Evolutionary conservation across 164 flowering plant species (phyloP).

Genomic region (Protea cynaroides): DNA sequence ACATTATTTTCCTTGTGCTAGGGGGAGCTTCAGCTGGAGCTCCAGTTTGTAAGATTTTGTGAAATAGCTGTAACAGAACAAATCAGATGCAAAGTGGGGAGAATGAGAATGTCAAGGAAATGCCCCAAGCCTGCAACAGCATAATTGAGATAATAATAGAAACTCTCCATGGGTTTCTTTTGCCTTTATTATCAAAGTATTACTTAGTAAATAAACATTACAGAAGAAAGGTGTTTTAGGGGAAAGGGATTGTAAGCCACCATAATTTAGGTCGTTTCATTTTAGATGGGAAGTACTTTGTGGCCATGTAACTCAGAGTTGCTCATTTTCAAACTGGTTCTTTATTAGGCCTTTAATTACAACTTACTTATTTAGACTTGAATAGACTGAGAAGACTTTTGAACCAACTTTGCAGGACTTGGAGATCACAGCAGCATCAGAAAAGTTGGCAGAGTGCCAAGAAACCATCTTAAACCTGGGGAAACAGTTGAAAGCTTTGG

Average conservation of each 20-base stretch:
- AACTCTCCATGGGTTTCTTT: neutral
- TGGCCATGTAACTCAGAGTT: no score
- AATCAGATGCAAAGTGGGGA: neutral
- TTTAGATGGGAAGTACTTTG: no score
- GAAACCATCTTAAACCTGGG: conserved; percentile 52
- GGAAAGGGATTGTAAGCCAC: no score
- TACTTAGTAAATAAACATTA: no score
- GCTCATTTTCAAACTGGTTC: no score
- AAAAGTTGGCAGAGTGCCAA: conserved; percentile 58
- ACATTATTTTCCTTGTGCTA: neutral
- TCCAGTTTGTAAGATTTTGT: neutral
- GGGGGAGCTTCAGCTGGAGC: neutral
- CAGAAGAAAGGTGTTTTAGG: no score
- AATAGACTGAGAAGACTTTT: neutral
- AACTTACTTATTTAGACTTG: neutral
- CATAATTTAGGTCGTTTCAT: no score
- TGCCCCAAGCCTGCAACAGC: neutral
- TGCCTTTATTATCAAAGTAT: no score
- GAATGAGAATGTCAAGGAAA: neutral
- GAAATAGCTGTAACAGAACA: neutral
- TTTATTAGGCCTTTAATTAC: neutral
- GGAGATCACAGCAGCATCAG: conserved; percentile 75
- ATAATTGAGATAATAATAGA: neutral
- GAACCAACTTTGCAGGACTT: conserved; percentile 43
- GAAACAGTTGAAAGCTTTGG: conserved; percentile 54